Evolutionary conservation across 257 asterid genomes (phyloP), one percentile per base, ranked within the genome.

Genomic region (Rhazya stricta): DNA sequence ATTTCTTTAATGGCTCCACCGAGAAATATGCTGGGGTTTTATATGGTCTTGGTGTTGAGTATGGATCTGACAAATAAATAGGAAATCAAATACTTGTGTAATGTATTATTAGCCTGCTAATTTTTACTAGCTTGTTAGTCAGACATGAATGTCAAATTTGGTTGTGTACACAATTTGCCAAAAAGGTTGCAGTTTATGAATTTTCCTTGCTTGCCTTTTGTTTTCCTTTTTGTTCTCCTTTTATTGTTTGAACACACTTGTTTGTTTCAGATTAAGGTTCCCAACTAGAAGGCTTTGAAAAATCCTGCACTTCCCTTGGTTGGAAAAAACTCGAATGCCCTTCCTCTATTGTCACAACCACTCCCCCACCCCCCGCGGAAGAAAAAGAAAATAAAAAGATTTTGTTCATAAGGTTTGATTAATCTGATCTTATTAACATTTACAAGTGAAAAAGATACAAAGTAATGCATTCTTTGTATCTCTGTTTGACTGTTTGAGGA

Each of bases 251-350:
- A 70, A 61, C 21, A 5, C 37, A 45, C 29, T 69, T 30, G 4
- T 69, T 69, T 60, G 70, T 69, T 73, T 67, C 27, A 6, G 51
- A 48, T 77, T 75, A 80, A 94, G 97, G 96, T 83, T 91, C 96
- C 82, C 98, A 94, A 91, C 96, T 91, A 36, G 98, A 91, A 91
- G 97, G 97, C 82, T 89, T 91, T n/a, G n/a, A 87, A 94, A 91
- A 83, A 91, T 90, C 88, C 77, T 91, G 79, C 94, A 96, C 30
- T 94, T 89, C 89, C 79, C 97, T 78, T 94, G 97, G 98, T 89
- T 89, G 78, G 90, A 91, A 83, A 96, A 90, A 69, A 19, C 62
- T 61, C 80, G 53, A 57, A 43, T 34, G 25, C 21, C 42, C 69
- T 71, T 46, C 57, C 29, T 37, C 42, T 18, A 21, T n/a, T 21